phyloP scores from a whole-genome alignment of 768 basidiomycete species.

The Lyophyllum decastes region DNA sequence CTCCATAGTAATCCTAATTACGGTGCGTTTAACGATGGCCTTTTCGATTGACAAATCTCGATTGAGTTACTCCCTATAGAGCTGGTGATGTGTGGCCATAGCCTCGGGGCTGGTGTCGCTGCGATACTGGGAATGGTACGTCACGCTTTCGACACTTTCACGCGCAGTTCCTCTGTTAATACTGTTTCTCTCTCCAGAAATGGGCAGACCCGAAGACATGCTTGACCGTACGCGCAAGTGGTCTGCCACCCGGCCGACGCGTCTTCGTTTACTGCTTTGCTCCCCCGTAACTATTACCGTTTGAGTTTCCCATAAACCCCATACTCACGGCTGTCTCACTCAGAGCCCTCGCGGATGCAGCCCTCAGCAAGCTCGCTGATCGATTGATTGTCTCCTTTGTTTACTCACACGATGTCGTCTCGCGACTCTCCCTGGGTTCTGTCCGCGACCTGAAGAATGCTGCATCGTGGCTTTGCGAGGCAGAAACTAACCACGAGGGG shows the following conservation, averaged over 20 bases:
- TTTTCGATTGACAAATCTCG: background rate
- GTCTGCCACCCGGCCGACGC: conserved; percentile 64
- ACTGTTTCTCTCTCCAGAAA: conserved; percentile 47
- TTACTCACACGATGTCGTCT: conserved; percentile 81
- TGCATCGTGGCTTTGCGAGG: conserved; percentile 80
- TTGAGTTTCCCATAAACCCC: background rate
- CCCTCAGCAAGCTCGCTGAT: conserved; percentile 58
- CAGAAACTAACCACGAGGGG: conserved; percentile 46
- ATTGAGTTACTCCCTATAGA: conserved; percentile 36
- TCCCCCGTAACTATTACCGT: conserved; percentile 58
- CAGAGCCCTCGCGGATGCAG: conserved; percentile 64
- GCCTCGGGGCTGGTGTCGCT: conserved; percentile 82
- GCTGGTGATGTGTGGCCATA: conserved; percentile 80
- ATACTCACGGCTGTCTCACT: background rate
- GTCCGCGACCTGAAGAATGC: conserved; percentile 76
- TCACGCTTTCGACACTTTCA: conserved; percentile 8
- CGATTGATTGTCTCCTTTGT: conserved; percentile 76
- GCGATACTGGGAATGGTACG: conserved; percentile 71
- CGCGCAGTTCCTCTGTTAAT: background rate
- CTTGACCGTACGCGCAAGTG: conserved; percentile 65
- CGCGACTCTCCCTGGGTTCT: conserved; percentile 75
- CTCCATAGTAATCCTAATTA: conserved; percentile 69
- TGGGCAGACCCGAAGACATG: conserved; percentile 86
- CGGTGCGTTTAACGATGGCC: conserved; percentile 44
- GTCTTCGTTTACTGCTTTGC: conserved; percentile 80